These are phyloP conservation scores for Acarospora socialis DNA, from an alignment of 2,329 filamentous ascomycete genomes.

Conservation along the genomic window DNA sequence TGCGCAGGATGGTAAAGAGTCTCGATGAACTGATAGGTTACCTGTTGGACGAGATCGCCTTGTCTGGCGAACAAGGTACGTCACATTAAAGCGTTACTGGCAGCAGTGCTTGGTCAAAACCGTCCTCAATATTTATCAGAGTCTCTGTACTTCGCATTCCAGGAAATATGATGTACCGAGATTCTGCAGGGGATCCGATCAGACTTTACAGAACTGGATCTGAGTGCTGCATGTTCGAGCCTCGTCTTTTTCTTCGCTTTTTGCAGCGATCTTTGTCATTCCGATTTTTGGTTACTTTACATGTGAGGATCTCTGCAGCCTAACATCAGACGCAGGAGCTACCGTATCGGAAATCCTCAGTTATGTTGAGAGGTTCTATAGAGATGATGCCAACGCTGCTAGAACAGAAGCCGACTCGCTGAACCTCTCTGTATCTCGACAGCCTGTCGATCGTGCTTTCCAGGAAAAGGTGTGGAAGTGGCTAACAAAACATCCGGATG, in stretches of 20 bases:
- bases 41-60: conserved; percentile 44
- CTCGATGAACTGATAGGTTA: conserved; percentile 44
- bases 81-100: conserved; percentile 13
- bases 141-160: no score
- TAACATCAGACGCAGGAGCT: no score
- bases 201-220: no score
- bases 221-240: background rate
- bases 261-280: background rate
- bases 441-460: conserved; percentile 36
- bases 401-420: conserved; percentile 7
- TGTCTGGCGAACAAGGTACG: conserved; percentile 44
- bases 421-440: no score
- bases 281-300: no score
- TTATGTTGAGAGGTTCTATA: conserved; percentile 11
- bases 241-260: background rate
- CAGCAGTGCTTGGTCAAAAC: conserved; percentile 1
- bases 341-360: conserved; percentile 7
- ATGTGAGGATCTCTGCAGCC: no score
- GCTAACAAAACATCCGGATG: conserved; percentile 41
- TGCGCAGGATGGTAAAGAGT: conserved; percentile 30
- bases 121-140: no score
- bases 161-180: no score
- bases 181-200: no score
- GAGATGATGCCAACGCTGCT: background rate
- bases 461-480: conserved; percentile 43